phyloP scores from a whole-genome alignment of 2,329 filamentous ascomycete species.

The Penicillium sclerotigenum region DNA sequence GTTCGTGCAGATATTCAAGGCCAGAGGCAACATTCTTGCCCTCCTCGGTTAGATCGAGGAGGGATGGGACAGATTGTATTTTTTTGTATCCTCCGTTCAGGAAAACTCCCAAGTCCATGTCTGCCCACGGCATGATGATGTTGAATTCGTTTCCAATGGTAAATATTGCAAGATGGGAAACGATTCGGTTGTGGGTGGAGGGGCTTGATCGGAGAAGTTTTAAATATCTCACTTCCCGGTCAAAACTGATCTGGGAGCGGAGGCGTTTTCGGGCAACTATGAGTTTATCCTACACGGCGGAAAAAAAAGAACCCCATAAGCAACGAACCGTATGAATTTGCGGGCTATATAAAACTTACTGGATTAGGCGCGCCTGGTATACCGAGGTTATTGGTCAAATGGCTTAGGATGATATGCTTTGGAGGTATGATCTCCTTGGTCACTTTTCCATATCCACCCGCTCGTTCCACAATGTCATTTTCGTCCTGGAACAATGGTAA shows the following conservation, averaged over 20 bases:
- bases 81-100: background rate
- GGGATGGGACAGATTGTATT: background rate
- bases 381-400: background rate
- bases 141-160: conserved; percentile 12
- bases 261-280: background rate
- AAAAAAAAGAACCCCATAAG: background rate
- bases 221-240: background rate
- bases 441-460: background rate
- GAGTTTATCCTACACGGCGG: background rate
- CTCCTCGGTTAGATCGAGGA: conserved; percentile 14
- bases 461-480: background rate
- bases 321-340: background rate
- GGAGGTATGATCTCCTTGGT: background rate
- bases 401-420: background rate
- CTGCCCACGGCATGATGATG: conserved; percentile 15
- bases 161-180: conserved; percentile 9
- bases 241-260: too few relatives aligned
- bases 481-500: background rate
- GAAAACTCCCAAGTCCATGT: conserved; percentile 19
- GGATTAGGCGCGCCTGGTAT: background rate
- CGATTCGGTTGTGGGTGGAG: conserved; percentile 7
- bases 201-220: background rate
- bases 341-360: background rate
- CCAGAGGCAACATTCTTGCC: conserved; percentile 12
- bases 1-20: conserved; percentile 13